Conservation (phyloP, 2,329 filamentous ascomycete species). For the Onygenales sp. region DNA sequence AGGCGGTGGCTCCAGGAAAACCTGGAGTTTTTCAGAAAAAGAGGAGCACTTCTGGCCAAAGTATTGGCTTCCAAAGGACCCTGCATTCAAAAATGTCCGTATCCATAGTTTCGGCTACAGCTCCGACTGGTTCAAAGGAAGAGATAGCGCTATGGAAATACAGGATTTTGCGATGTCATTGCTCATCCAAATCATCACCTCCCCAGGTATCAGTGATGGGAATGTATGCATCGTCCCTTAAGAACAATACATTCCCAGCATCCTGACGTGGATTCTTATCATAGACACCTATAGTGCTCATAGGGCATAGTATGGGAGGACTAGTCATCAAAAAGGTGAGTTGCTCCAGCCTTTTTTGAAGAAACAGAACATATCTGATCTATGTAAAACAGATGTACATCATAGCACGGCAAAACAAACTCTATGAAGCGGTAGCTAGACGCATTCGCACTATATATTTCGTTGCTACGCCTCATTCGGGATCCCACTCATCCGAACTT, state of each 20-base stretch:
- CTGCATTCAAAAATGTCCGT: constrained; percentile 21
- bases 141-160: constrained; percentile 1
- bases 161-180: neutral
- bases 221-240: neutral
- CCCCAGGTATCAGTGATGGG: neutral
- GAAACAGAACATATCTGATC: neutral
- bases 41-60: constrained; percentile 27
- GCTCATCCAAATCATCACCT: neutral
- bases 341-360: neutral
- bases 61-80: constrained; percentile 24
- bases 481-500: constrained; percentile 11
- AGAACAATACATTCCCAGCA: neutral
- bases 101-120: constrained; percentile 31
- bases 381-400: constrained; percentile 1
- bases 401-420: constrained; percentile 1
- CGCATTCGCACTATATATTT: constrained; percentile 13
- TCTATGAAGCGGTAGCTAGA: constrained; percentile 3
- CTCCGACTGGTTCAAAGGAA: constrained; percentile 16
- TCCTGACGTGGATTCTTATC: neutral
- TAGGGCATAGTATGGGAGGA: constrained; percentile 12
- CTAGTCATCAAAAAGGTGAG: constrained; percentile 9
- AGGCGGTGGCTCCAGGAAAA: constrained; percentile 26
- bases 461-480: constrained; percentile 18
- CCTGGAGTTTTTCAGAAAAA: constrained; percentile 25
- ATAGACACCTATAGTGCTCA: constrained; percentile 9